Evolutionary conservation across 371 early-diverging fungal species (phyloP).

Genomic region (Mortierella sp.): DNA sequence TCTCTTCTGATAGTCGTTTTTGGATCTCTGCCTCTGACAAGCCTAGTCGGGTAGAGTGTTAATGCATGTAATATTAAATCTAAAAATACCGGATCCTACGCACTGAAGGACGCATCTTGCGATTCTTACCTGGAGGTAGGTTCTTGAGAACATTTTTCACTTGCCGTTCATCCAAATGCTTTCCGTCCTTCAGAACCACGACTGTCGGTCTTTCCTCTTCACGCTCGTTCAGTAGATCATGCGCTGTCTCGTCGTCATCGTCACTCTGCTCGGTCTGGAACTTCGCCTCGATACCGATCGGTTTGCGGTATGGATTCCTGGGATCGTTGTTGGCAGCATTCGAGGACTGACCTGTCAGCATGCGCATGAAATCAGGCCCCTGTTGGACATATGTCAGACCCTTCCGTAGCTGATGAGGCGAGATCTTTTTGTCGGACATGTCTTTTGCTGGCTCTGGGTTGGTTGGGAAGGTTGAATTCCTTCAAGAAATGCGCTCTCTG

Average conservation of each 20-base stretch:
- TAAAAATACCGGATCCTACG: too few relatives aligned
- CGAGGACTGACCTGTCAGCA: slow-evolving; percentile 48
- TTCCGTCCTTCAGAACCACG: slow-evolving; percentile 47
- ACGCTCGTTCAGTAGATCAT: slow-evolving; percentile 44
- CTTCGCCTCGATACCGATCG: slow-evolving; percentile 51
- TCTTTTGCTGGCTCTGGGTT: background rate
- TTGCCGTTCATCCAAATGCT: slow-evolving; percentile 53
- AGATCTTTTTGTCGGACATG: slow-evolving; percentile 44
- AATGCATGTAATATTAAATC: too few relatives aligned
- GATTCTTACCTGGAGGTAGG: slow-evolving; percentile 38
- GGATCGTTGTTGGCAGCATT: slow-evolving; percentile 36
- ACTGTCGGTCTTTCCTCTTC: slow-evolving; percentile 52
- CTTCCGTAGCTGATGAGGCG: slow-evolving; percentile 50
- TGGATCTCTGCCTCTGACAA: slow-evolving; percentile 49
- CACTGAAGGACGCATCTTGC: too few relatives aligned
- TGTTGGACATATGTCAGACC: slow-evolving; percentile 39
- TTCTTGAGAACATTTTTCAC: slow-evolving; percentile 44
- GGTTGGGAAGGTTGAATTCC: too few relatives aligned
- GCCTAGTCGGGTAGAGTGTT: too few relatives aligned
- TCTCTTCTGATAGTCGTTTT: slow-evolving; percentile 26
- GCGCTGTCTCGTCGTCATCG: slow-evolving; percentile 49
- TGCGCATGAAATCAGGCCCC: slow-evolving; percentile 53
- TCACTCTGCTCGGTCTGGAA: slow-evolving; percentile 36
- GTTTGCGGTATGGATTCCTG: slow-evolving; percentile 48
- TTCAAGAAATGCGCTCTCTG: too few relatives aligned